Percentiles rank a stretch among this genome's conserved stretches.
Conservation (phyloP, 1,284 basidiomycete genomes). For the Apiotrichum porosum region DNA sequence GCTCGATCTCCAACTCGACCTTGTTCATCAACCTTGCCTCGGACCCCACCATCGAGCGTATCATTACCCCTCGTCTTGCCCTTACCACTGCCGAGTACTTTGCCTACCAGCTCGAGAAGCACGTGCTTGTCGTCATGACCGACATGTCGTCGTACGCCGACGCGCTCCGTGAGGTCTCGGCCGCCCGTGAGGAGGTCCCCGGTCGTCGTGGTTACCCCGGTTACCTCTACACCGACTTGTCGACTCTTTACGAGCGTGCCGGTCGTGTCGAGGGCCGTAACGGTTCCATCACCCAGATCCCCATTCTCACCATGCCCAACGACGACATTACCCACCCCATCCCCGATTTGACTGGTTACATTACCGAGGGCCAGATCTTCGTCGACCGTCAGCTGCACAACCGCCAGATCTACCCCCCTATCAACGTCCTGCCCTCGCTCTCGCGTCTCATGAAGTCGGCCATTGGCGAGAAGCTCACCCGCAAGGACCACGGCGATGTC, state of each 20-base stretch:
- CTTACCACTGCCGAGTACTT: slow-evolving; percentile 99
- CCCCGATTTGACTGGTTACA: slow-evolving; percentile 98
- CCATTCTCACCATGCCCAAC: slow-evolving; percentile 99
- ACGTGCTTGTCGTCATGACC: slow-evolving; percentile 96
- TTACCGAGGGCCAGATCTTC: slow-evolving; percentile 97
- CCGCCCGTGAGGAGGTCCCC: slow-evolving; percentile 98
- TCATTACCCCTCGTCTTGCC: slow-evolving; percentile 97
- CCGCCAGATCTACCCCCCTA: slow-evolving; percentile 96
- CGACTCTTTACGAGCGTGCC: slow-evolving; percentile 98
- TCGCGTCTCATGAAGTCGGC: slow-evolving; percentile 99
- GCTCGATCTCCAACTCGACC: slow-evolving; percentile 94
- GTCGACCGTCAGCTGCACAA: slow-evolving; percentile 69
- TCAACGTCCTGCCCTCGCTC: slow-evolving; percentile 97
- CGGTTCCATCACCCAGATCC: slow-evolving; percentile 99
- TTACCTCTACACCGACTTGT: slow-evolving; percentile 81
- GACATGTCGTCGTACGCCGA: slow-evolving; percentile 65
- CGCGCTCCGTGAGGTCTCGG: slow-evolving; percentile 61
- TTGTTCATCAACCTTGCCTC: slow-evolving; percentile 99
- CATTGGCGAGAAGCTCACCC: slow-evolving; percentile 93
- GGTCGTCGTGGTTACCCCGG: slow-evolving; percentile 98
- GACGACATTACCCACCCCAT: slow-evolving; percentile 99
- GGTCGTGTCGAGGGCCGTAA: slow-evolving; percentile 97
- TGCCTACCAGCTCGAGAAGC: slow-evolving; percentile 99
- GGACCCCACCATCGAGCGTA: slow-evolving; percentile 99
- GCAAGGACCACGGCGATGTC: slow-evolving; percentile 98